Conservation (phyloP, 225 moss, liverwort and hornwort species). For the Pseudisothecium myosuroides region DNA sequence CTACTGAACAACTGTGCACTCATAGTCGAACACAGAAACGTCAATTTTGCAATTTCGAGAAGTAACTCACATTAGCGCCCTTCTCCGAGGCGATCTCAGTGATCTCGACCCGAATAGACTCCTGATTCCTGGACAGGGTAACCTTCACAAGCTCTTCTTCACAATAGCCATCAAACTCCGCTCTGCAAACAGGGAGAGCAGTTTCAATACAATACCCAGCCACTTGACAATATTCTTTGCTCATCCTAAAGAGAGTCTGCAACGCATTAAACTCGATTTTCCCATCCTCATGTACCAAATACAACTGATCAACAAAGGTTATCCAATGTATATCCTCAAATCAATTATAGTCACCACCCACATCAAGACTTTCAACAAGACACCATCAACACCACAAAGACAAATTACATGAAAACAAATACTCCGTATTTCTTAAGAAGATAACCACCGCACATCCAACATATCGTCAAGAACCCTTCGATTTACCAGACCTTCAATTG, state of each 20-base stretch:
- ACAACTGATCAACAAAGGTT: not conserved
- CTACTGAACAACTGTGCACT: not conserved
- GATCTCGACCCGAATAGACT: conserved; percentile 89
- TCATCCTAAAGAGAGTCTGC: not conserved
- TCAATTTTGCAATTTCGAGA: not conserved
- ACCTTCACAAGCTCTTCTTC: conserved; percentile 89
- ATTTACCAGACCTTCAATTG: no score
- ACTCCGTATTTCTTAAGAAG: not conserved
- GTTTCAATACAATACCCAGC: not conserved
- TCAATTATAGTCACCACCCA: not conserved
- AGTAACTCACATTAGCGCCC: conserved; percentile 55
- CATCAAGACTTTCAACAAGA: not conserved
- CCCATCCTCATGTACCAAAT: not conserved
- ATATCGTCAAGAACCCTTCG: not conserved
- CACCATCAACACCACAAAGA: not conserved
- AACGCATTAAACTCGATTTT: not conserved
- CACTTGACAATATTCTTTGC: not conserved
- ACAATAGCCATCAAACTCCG: conserved; percentile 96
- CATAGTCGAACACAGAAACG: not conserved
- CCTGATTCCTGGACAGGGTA: conserved; percentile 92
- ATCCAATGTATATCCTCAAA: not conserved
- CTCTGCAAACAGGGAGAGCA: conserved; percentile 24
- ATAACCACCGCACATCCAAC: not conserved
- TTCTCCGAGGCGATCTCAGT: conserved; percentile 76
- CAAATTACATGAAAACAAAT: not conserved